Base-by-base conservation (phyloP, 108 stramenopile species). In the Epithemia pelagica region DNA sequence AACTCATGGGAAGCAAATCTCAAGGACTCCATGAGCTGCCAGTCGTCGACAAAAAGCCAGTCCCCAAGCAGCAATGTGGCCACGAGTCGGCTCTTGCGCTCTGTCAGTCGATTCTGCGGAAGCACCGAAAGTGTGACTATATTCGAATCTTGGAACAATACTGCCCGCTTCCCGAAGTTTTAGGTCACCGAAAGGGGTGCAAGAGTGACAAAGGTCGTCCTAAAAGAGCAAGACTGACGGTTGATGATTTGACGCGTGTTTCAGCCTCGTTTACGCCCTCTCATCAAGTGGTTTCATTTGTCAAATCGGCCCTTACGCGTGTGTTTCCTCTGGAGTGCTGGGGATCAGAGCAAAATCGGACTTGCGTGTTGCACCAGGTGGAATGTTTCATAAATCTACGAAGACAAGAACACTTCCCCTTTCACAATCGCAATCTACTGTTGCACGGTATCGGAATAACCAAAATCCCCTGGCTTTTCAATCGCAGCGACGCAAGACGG, bases 261-360 rank as follows among this genome's bases (percentile, higher is more conserved):
- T 74, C 82, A 0, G 71, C 71, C 15, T 32, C 77, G 22, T 69
- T 76, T 65, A 76, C 85, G n/a, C 66, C 82, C 8, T 46, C 66
- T 1, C 71, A 77, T 7, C 21, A 65, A 1, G 82, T 94, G 1
- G 77, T 66, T 2, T 77, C 72, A 0, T 94, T 91, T 69, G 54
- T 94, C 1, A 55, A 61, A 59, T 52, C 62, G 0, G 76, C 83
- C 10, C 54, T 94, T 23, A 21, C 72, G 27, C 68, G 24, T 1
- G 77, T 85, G 0, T 87, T 94, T 64, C 88, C 92, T n/a, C 26
- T 27, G 1, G 70, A 77, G 18, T 85, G 87, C 65, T 91, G 87
- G 89, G 92, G 92, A 2, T 94, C 89, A 0, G 54, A 57, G 26
- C 74, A 73, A 61, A 94, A 94, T 64, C 81, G 87, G 52, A 52